A percentile compares a stretch with the other conserved stretches of the same genome.
Conservation (phyloP, 345 rosid genomes). For the Carallia pectinifolia region DNA sequence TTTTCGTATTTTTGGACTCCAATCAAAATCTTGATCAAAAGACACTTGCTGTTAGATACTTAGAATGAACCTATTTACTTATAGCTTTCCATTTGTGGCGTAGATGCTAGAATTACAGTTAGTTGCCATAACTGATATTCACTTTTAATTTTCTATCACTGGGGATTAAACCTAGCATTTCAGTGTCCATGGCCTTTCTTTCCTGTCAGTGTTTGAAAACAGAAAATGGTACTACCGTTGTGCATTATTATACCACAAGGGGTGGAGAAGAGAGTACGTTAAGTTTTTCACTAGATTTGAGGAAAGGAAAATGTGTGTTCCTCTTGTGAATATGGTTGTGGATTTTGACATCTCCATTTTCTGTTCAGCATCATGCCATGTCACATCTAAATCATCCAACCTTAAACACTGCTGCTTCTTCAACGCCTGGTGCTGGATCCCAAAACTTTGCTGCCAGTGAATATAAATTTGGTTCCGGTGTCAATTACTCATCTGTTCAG, state of each 20-base stretch:
- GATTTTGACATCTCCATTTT: slow-evolving; percentile 68
- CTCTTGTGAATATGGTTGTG: slow-evolving; percentile 9
- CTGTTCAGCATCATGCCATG: slow-evolving; percentile 62
- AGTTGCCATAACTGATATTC: neutral
- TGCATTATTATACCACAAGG: too few species aligned
- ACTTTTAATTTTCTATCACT: too few species aligned
- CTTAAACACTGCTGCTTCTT: neutral
- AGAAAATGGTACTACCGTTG: too few species aligned
- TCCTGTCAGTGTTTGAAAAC: too few species aligned
- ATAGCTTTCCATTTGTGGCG: neutral
- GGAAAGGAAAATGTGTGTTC: neutral
- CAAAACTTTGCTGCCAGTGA: slow-evolving; percentile 18
- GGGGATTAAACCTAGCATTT: too few species aligned
- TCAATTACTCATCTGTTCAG: slow-evolving; percentile 11
- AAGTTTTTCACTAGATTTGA: neutral
- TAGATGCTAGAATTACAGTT: neutral
- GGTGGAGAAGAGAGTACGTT: too few species aligned
- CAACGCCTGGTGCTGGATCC: slow-evolving; percentile 6
- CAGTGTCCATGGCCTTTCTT: too few species aligned
- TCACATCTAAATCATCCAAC: slow-evolving; percentile 1
- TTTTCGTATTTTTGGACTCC: neutral
- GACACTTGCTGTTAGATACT: neutral
- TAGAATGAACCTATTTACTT: neutral
- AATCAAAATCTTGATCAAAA: neutral
- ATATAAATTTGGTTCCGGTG: slow-evolving; percentile 24